Conservation (phyloP, 2,329 filamentous ascomycete genomes). For the Gaeumannomyces sp. region DNA sequence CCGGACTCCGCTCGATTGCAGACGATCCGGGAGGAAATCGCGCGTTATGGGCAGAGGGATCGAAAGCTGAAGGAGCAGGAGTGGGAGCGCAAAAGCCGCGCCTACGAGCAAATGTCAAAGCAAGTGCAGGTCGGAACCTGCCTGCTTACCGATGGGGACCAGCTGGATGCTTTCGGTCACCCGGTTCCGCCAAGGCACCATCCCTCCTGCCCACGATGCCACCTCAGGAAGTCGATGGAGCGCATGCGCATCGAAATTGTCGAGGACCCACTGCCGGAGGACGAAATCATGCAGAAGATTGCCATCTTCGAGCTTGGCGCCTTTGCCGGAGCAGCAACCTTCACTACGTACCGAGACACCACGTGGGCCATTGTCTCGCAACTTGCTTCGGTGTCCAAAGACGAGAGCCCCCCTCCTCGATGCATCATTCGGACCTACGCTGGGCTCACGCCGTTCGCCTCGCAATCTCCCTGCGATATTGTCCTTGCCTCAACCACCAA, state of each 20-base stretch:
- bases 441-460: background rate
- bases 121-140: conserved; percentile 26
- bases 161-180: conserved; percentile 13
- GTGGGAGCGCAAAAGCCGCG: conserved; percentile 23
- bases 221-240: conserved; percentile 20
- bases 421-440: background rate
- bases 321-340: conserved; percentile 18
- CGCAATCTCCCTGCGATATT: background rate
- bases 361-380: conserved; percentile 32
- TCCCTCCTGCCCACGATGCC: conserved; percentile 29
- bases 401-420: background rate
- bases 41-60: background rate
- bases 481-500: conserved; percentile 12
- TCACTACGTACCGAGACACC: conserved; percentile 30
- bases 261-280: conserved; percentile 34
- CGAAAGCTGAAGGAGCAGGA: conserved; percentile 24
- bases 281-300: conserved; percentile 23
- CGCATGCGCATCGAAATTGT: conserved; percentile 30
- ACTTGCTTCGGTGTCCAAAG: conserved; percentile 18
- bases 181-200: conserved; percentile 8
- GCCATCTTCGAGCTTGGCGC: conserved; percentile 36
- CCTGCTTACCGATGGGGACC: conserved; percentile 17
- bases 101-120: conserved; percentile 27
- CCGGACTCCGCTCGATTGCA: conserved; percentile 12
- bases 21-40: background rate